A percentile compares a stretch with the other conserved stretches of the same genome.
These are phyloP conservation scores for Suhomyces sp. DNA, from an alignment of 805 yeast species.

Conservation along the genomic window DNA sequence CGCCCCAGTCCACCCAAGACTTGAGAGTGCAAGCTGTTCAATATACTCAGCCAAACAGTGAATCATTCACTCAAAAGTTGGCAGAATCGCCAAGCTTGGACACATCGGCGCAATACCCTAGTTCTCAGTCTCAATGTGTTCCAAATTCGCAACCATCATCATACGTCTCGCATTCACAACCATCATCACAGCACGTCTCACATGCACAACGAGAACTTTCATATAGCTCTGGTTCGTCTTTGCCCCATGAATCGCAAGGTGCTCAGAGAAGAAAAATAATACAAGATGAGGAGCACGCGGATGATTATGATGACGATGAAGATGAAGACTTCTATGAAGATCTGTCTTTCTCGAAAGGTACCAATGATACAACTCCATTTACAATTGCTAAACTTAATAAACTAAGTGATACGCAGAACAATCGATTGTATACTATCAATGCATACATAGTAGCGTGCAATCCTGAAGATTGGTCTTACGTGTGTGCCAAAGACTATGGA, in stretches of 20 bases:
- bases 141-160: too few species aligned
- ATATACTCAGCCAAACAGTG: neutral
- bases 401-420: constrained; percentile 1
- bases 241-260: too few species aligned
- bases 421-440: constrained; percentile 15
- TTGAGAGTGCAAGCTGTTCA: neutral
- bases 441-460: constrained; percentile 23
- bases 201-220: too few species aligned
- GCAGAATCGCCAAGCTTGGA: neutral
- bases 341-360: constrained; percentile 1
- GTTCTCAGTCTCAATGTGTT: too few species aligned
- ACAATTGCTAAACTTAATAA: constrained; percentile 2
- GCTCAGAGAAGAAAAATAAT: too few species aligned
- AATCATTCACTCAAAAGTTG: neutral
- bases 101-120: too few species aligned
- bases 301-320: constrained; percentile 3
- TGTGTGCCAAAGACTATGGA: constrained; percentile 29
- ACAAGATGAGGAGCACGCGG: constrained; percentile 1
- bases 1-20: constrained; percentile 1
- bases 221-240: too few species aligned
- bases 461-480: constrained; percentile 26
- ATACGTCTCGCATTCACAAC: too few species aligned
- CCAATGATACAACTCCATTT: constrained; percentile 1
- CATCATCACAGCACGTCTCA: too few species aligned
- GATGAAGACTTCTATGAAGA: neutral